Conservation (phyloP, 2,329 filamentous ascomycete species). For the Fusarium temperatum region DNA sequence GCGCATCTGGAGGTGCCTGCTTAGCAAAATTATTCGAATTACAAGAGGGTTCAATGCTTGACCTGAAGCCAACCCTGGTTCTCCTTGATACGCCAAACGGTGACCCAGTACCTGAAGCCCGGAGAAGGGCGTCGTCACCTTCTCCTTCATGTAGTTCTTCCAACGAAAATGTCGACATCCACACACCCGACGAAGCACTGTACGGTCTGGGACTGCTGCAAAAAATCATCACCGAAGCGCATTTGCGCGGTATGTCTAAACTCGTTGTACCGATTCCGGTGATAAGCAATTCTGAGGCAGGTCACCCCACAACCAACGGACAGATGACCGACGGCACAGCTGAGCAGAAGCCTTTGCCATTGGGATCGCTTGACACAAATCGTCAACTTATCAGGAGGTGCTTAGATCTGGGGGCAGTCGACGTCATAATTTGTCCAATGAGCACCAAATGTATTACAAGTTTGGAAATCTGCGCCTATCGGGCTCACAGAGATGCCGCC, state of each 20-base stretch:
- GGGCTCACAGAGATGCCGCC: slow-evolving; percentile 78
- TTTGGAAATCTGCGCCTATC: slow-evolving; percentile 84
- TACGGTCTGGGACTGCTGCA: slow-evolving; percentile 66
- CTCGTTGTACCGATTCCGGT: slow-evolving; percentile 66
- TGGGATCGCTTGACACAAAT: slow-evolving; percentile 43
- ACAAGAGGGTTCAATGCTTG: slow-evolving; percentile 61
- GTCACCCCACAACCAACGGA: slow-evolving; percentile 40
- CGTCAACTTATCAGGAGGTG: slow-evolving; percentile 70
- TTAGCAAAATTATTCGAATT: slow-evolving; percentile 62
- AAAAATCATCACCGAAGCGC: slow-evolving; percentile 66
- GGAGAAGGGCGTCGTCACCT: slow-evolving; percentile 49
- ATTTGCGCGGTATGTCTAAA: slow-evolving; percentile 64
- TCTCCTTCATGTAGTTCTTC: slow-evolving; percentile 55
- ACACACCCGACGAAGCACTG: slow-evolving; percentile 57
- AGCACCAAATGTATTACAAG: slow-evolving; percentile 77
- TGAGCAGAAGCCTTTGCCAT: slow-evolving; percentile 46
- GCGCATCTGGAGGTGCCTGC: slow-evolving; percentile 62
- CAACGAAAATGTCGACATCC: slow-evolving; percentile 50
- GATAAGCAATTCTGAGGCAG: slow-evolving; percentile 53
- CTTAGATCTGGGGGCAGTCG: slow-evolving; percentile 84
- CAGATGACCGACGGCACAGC: slow-evolving; percentile 51
- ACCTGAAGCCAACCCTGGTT: slow-evolving; percentile 65
- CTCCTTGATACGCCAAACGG: slow-evolving; percentile 65
- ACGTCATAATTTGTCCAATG: slow-evolving; percentile 85
- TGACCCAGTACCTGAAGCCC: slow-evolving; percentile 53